A percentile compares a stretch with the other conserved stretches of the same genome.
These are phyloP conservation scores for Cubamyces lactineus DNA, from an alignment of 768 basidiomycete species.

Conservation along the genomic window DNA sequence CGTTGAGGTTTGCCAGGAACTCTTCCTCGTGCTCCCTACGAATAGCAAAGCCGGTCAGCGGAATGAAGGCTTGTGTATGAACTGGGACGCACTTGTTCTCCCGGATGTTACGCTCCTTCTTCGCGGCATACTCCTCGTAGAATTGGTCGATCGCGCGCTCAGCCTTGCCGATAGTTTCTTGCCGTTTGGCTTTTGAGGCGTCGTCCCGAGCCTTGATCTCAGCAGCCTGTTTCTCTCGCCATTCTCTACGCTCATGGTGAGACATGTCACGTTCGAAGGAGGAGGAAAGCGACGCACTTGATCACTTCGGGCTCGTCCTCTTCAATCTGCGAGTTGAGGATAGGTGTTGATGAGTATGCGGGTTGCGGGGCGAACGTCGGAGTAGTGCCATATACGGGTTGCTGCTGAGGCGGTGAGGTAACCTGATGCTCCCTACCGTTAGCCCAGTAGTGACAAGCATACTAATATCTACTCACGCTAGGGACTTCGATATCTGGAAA, in stretches of 20 bases:
- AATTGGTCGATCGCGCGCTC: constrained; percentile 88
- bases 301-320: constrained; percentile 89
- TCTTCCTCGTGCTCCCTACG: constrained; percentile 84
- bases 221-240: constrained; percentile 84
- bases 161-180: constrained; percentile 83
- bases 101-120: constrained; percentile 88
- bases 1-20: constrained; percentile 72
- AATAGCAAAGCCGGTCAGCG: background rate
- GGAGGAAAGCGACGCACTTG: constrained; percentile 53
- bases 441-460: constrained; percentile 17
- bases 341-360: constrained; percentile 70
- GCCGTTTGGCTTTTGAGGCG: constrained; percentile 70
- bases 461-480: constrained; percentile 35
- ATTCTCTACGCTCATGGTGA: constrained; percentile 55
- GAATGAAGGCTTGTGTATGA: too few relatives aligned
- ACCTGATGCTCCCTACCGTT: constrained; percentile 12
- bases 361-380: constrained; percentile 77
- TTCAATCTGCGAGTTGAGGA: constrained; percentile 63
- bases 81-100: constrained; percentile 84
- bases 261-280: background rate
- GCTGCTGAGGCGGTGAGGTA: constrained; percentile 21
- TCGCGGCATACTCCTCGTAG: constrained; percentile 83
- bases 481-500: constrained; percentile 79
- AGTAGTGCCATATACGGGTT: constrained; percentile 49
- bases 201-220: constrained; percentile 88